Evolutionary conservation across 148 eudicot genomes (phyloP).

Genomic region (Persicaria tinctoria): DNA sequence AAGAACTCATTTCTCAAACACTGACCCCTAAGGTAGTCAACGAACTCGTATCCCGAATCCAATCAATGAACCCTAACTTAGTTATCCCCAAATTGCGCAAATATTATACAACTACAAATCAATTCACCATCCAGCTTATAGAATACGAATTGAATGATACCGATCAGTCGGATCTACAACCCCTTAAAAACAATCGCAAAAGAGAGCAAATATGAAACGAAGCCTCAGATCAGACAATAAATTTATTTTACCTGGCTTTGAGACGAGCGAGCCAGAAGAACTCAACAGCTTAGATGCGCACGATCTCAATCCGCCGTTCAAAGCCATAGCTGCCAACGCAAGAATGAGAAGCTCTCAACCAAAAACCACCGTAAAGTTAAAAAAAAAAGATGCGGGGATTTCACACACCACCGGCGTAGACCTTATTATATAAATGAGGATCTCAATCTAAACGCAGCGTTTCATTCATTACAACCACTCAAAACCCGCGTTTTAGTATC

Average conservation of each 20-base stretch:
- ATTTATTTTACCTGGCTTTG: conserved; percentile 45
- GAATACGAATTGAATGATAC: not conserved
- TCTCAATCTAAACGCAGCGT: not conserved
- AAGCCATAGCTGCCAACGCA: conserved; percentile 37
- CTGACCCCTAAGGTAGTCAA: not conserved
- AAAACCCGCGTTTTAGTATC: not conserved
- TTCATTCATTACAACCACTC: not conserved
- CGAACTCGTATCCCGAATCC: not conserved
- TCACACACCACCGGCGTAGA: not conserved
- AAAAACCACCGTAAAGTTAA: not conserved
- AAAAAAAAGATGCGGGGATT: not conserved
- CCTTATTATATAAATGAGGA: not conserved
- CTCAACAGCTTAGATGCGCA: conserved; percentile 49
- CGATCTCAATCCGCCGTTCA: conserved; percentile 53
- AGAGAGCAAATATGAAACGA: not conserved
- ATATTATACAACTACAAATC: not conserved
- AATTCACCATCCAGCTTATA: not conserved
- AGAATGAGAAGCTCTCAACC: not conserved
- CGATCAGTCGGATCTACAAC: conserved; percentile 3
- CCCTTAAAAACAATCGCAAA: not conserved
- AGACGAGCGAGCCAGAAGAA: conserved; percentile 41
- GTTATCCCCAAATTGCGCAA: not conserved
- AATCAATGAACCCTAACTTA: not conserved
- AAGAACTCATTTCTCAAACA: not conserved
- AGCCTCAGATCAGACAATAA: not conserved